Evolutionary conservation across 352 stramenopile species (phyloP).

Genomic region (Globisporangium cederbergense): DNA sequence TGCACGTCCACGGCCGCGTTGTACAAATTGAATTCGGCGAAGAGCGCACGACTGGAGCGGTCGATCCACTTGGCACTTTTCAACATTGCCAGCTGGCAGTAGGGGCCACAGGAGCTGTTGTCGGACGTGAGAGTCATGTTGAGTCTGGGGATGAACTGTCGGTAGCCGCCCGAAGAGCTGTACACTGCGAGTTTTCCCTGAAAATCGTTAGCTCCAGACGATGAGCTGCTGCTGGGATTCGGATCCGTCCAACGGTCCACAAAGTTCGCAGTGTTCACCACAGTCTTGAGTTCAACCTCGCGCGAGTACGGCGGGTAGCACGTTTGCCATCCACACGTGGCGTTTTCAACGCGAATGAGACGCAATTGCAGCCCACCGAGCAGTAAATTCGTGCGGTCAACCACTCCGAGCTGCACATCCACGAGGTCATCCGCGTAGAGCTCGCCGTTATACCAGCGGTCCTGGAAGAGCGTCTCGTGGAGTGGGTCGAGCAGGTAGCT

Average conservation of each 20-base stretch:
- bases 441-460: slow-evolving; percentile 60
- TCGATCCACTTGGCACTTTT: slow-evolving; percentile 51
- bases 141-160: slow-evolving; percentile 23
- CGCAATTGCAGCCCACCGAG: slow-evolving; percentile 56
- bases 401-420: slow-evolving; percentile 46
- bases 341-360: slow-evolving; percentile 38
- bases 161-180: slow-evolving; percentile 19
- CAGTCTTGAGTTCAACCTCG: slow-evolving; percentile 20
- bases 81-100: slow-evolving; percentile 37
- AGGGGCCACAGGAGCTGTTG: slow-evolving; percentile 22
- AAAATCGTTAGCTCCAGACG: not conserved
- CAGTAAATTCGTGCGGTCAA: slow-evolving; percentile 45
- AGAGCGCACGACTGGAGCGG: slow-evolving; percentile 35
- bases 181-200: slow-evolving; percentile 37
- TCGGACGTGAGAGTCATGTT: not conserved
- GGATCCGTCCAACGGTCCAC: slow-evolving; percentile 31
- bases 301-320: slow-evolving; percentile 41
- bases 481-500: slow-evolving; percentile 43
- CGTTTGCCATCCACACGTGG: slow-evolving; percentile 15
- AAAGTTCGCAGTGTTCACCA: slow-evolving; percentile 16
- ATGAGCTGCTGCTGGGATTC: slow-evolving; percentile 1
- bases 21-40: slow-evolving; percentile 69
- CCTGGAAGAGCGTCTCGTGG: slow-evolving; percentile 39
- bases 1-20: slow-evolving; percentile 49
- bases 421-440: slow-evolving; percentile 34